Conservation (phyloP, 2,329 filamentous ascomycete genomes). For the Bisporella sp. region DNA sequence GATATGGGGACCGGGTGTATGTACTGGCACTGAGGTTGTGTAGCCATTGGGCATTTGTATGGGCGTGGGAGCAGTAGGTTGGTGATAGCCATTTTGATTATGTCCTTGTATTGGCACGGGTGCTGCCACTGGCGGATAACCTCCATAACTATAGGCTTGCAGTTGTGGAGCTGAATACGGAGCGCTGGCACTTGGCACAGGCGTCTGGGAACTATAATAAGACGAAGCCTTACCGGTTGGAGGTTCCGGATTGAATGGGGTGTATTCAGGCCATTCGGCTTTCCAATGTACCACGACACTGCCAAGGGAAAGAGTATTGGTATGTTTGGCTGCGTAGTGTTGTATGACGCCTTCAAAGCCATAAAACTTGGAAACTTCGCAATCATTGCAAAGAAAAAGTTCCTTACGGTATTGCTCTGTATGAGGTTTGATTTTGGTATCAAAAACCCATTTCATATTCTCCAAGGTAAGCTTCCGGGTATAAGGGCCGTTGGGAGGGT, state of each 20-base stretch:
- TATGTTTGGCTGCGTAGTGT: constrained; percentile 80
- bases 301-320: constrained; percentile 59
- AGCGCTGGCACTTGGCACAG: constrained; percentile 25
- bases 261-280: constrained; percentile 69
- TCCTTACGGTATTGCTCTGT: constrained; percentile 63
- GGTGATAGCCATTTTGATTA: constrained; percentile 21
- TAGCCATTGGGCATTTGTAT: constrained; percentile 1
- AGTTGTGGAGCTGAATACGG: constrained; percentile 26
- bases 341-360: constrained; percentile 75
- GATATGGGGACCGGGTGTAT: too few relatives aligned
- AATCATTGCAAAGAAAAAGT: constrained; percentile 68
- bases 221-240: constrained; percentile 26
- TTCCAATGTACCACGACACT: constrained; percentile 73
- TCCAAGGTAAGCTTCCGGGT: constrained; percentile 64
- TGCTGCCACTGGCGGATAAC: constrained; percentile 21
- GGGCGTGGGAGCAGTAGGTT: constrained; percentile 20
- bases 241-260: constrained; percentile 64
- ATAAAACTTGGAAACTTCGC: constrained; percentile 61
- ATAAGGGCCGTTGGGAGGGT: constrained; percentile 46
- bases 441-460: constrained; percentile 83
- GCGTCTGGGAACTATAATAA: constrained; percentile 15
- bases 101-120: constrained; percentile 13
- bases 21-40: too few relatives aligned
- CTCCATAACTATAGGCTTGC: constrained; percentile 28
- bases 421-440: constrained; percentile 64